Evolutionary conservation across 257 asterid genomes (phyloP).

Genomic region (Solanum ahanhuiri): DNA sequence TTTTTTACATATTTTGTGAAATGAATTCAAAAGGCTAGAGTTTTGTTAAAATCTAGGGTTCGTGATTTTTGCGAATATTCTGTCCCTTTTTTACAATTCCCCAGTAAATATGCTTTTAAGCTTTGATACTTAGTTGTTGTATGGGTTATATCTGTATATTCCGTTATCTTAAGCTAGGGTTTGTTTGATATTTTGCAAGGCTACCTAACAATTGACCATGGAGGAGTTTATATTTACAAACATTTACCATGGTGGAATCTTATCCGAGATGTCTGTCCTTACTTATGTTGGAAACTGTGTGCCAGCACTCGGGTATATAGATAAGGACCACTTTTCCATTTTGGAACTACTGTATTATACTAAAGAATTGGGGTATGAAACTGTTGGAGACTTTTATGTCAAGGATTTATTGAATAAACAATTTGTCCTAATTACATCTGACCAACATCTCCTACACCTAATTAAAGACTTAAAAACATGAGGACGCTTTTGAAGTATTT

Average conservation of each 20-base stretch:
- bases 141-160: not conserved
- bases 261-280: not conserved
- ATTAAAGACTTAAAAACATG: not conserved
- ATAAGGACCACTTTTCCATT: not conserved
- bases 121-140: too few relatives aligned
- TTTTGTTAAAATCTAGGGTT: too few relatives aligned
- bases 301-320: not conserved
- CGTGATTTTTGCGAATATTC: too few relatives aligned
- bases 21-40: too few relatives aligned
- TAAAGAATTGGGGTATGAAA: not conserved
- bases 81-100: too few relatives aligned
- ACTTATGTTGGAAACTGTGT: not conserved
- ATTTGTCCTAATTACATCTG: too few relatives aligned
- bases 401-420: not conserved
- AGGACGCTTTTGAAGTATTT: not conserved
- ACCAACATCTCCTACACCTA: not conserved
- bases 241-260: not conserved
- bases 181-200: not conserved
- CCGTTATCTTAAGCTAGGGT: too few relatives aligned
- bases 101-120: too few relatives aligned
- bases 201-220: not conserved
- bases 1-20: too few relatives aligned
- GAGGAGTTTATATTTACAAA: not conserved
- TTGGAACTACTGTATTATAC: not conserved
- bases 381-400: not conserved